These are phyloP conservation scores for Boletus sp. DNA, from an alignment of 768 basidiomycete genomes.

Conservation along the genomic window DNA sequence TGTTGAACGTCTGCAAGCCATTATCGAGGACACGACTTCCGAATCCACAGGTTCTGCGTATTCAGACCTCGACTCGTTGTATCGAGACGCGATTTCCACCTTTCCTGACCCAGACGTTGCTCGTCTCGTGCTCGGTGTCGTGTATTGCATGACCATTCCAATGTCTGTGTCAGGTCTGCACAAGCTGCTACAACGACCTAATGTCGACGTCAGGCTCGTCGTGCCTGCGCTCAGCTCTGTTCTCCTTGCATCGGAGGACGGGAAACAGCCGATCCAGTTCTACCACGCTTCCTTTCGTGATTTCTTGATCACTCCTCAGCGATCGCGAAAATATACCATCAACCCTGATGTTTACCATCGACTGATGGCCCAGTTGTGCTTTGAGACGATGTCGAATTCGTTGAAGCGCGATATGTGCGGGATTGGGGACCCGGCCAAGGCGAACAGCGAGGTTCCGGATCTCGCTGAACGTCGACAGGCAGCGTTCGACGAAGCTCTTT, in stretches of 20 bases:
- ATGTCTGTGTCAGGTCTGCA: constrained; percentile 15
- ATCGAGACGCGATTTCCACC: constrained; percentile 18
- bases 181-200: constrained; percentile 9
- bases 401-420: constrained; percentile 7
- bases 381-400: constrained; percentile 16
- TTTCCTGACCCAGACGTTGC: constrained; percentile 17
- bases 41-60: constrained; percentile 12
- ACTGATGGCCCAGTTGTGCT: neutral
- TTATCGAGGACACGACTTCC: constrained; percentile 6
- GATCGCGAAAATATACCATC: constrained; percentile 2
- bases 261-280: no score
- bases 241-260: no score
- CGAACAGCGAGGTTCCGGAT: constrained; percentile 17
- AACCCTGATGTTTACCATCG: no score
- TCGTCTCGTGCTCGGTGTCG: constrained; percentile 19
- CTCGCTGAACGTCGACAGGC: constrained; percentile 14
- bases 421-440: no score
- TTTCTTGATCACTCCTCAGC: constrained; percentile 16
- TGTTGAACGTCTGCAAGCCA: constrained; percentile 10
- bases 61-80: constrained; percentile 18
- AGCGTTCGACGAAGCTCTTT: constrained; percentile 14
- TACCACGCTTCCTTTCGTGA: constrained; percentile 23
- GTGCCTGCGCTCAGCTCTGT: constrained; percentile 10
- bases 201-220: constrained; percentile 15
- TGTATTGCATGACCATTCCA: constrained; percentile 13